Evolutionary conservation across 2,329 filamentous ascomycete genomes (phyloP).

Genomic region (Teratosphaeria viscida): DNA sequence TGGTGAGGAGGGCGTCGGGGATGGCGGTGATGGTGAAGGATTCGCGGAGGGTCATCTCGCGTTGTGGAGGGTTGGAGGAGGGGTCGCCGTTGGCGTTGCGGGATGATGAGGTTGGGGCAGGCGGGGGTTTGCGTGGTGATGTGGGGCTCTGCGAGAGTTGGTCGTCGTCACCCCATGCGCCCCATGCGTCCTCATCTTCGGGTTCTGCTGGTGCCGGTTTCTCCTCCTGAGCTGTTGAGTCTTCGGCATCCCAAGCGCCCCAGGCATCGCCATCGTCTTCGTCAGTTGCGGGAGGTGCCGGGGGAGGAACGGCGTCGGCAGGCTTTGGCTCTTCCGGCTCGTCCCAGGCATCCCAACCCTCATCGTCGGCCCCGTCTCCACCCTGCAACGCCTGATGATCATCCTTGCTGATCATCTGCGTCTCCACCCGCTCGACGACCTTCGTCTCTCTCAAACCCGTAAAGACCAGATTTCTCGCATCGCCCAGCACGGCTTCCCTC

Average conservation of each 20-base stretch:
- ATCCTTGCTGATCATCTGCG: constrained; percentile 61
- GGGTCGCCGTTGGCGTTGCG: constrained; percentile 9
- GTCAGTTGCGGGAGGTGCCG: constrained; percentile 4
- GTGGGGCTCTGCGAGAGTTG: constrained; percentile 1
- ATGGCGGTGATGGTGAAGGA: constrained; percentile 82
- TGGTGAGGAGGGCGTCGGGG: constrained; percentile 63
- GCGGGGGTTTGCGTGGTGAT: constrained; percentile 22
- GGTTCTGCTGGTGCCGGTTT: constrained; percentile 16
- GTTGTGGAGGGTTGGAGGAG: constrained; percentile 17
- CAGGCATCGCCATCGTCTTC: constrained; percentile 33
- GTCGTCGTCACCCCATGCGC: constrained; percentile 62
- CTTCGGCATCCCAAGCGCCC: constrained; percentile 39
- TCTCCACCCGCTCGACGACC: constrained; percentile 74
- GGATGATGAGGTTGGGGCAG: constrained; percentile 1
- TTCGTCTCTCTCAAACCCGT: constrained; percentile 56
- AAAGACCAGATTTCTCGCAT: constrained; percentile 58
- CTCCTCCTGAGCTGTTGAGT: constrained; percentile 10
- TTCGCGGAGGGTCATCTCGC: constrained; percentile 61
- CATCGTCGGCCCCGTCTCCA: constrained; percentile 28
- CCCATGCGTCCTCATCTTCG: constrained; percentile 60
- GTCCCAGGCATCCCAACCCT: constrained; percentile 67
- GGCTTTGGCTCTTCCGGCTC: constrained; percentile 41
- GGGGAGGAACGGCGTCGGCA: neutral
- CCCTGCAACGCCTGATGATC: constrained; percentile 52
- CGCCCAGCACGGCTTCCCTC: constrained; percentile 66